Evolutionary conservation across 2,329 filamentous ascomycete genomes (phyloP).

Genomic region (Fusarium lateritium): DNA sequence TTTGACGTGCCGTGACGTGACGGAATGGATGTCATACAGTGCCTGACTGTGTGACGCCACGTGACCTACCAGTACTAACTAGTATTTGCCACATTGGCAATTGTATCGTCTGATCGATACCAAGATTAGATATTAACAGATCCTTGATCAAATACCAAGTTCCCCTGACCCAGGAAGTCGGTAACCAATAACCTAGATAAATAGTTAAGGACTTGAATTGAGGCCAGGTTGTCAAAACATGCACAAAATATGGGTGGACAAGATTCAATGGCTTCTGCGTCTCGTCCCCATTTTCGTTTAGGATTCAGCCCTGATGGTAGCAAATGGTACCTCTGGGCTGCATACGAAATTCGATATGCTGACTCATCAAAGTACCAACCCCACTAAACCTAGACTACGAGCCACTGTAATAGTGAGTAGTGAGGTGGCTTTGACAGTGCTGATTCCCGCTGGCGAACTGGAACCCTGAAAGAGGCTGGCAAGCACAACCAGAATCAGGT

Average conservation of each 20-base stretch:
- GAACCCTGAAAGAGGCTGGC: slow-evolving; percentile 25
- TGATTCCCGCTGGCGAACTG: slow-evolving; percentile 27
- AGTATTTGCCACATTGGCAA: slow-evolving; percentile 35
- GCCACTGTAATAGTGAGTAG: neutral
- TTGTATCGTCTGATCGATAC: slow-evolving; percentile 23
- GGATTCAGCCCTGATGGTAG: slow-evolving; percentile 55
- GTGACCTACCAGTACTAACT: slow-evolving; percentile 25
- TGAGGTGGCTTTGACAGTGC: slow-evolving; percentile 38
- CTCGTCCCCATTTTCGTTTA: slow-evolving; percentile 48
- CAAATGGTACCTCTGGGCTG: slow-evolving; percentile 25
- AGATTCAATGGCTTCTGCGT: slow-evolving; percentile 33
- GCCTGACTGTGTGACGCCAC: slow-evolving; percentile 18
- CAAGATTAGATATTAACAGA: slow-evolving; percentile 25
- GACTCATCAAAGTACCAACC: slow-evolving; percentile 21
- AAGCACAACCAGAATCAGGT: slow-evolving; percentile 25
- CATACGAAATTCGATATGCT: slow-evolving; percentile 30
- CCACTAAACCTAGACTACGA: slow-evolving; percentile 37
- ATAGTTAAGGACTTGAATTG: slow-evolving; percentile 1
- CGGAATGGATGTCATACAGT: slow-evolving; percentile 14
- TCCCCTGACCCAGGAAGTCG: slow-evolving; percentile 38
- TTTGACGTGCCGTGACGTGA: slow-evolving; percentile 21
- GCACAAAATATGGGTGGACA: slow-evolving; percentile 16
- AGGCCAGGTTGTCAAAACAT: slow-evolving; percentile 13
- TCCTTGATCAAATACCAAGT: slow-evolving; percentile 26
- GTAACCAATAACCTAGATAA: slow-evolving; percentile 36